These are phyloP conservation scores for Chaetoscypha palmicola DNA, from an alignment of 2,329 filamentous ascomycete species.

Conservation along the genomic window DNA sequence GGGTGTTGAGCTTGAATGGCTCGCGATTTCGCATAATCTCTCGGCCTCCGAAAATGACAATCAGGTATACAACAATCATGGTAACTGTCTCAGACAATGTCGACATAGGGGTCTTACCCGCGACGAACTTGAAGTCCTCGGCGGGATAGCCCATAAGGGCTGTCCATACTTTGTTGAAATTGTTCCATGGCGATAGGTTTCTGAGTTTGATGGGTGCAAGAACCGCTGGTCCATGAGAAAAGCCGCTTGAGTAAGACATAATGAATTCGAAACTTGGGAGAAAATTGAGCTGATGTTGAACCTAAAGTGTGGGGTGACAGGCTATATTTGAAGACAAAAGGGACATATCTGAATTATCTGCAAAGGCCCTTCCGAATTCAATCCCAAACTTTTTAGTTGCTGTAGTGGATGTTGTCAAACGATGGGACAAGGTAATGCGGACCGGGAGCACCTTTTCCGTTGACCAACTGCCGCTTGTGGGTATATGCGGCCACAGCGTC, in stretches of 20 bases:
- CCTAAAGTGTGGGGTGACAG: background rate
- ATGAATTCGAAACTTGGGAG: background rate
- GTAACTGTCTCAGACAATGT: slow-evolving; percentile 18
- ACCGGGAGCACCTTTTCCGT: too few species aligned
- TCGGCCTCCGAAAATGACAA: slow-evolving; percentile 24
- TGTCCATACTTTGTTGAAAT: slow-evolving; percentile 19
- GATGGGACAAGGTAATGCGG: too few species aligned
- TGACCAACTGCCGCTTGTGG: too few species aligned
- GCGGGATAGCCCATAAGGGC: slow-evolving; percentile 19
- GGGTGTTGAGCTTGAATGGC: slow-evolving; percentile 21
- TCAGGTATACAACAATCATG: slow-evolving; percentile 22
- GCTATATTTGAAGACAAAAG: too few species aligned
- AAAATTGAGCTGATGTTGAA: background rate
- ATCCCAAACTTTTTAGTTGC: too few species aligned
- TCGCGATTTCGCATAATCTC: slow-evolving; percentile 23
- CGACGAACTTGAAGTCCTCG: slow-evolving; percentile 19
- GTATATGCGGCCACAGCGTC: too few species aligned
- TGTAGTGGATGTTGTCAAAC: too few species aligned
- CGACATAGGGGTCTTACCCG: slow-evolving; percentile 23
- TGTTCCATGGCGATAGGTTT: slow-evolving; percentile 19
- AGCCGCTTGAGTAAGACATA: slow-evolving; percentile 14
- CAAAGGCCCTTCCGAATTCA: too few species aligned
- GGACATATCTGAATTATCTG: too few species aligned
- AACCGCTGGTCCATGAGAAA: slow-evolving; percentile 9
- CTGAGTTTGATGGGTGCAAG: slow-evolving; percentile 10